Conservation (phyloP, 2,329 filamentous ascomycete genomes). For the Bertia moriformis region DNA sequence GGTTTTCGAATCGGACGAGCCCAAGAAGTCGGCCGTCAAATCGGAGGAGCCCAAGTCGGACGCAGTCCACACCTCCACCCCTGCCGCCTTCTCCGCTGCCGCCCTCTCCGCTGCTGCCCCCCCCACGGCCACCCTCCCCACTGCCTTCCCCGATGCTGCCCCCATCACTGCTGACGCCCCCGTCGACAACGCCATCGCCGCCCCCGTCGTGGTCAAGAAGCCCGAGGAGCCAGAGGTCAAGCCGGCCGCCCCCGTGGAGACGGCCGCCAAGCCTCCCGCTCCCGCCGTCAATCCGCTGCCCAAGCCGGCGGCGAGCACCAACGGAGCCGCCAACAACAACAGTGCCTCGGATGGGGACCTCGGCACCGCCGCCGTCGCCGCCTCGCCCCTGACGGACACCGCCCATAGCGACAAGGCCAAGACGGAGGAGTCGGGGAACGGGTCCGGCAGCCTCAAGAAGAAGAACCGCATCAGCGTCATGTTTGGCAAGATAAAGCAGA, state of each 20-base stretch:
- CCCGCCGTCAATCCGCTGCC: conserved; percentile 3
- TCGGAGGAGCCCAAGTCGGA: no score
- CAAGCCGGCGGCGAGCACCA: conserved; percentile 10
- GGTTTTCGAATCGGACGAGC: no score
- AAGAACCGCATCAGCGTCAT: background rate
- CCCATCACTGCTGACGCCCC: background rate
- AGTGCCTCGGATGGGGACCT: conserved; percentile 2
- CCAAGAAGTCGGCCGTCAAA: no score
- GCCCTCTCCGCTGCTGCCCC: no score
- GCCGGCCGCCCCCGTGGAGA: conserved; percentile 4
- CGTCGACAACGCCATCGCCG: conserved; percentile 1
- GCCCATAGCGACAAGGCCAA: conserved; percentile 3
- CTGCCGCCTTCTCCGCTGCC: no score
- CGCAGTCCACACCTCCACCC: no score
- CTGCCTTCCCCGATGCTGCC: no score
- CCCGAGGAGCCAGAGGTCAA: conserved; percentile 5
- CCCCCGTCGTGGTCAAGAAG: conserved; percentile 4
- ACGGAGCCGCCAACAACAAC: conserved; percentile 8
- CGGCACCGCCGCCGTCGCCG: conserved; percentile 4
- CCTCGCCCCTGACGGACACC: conserved; percentile 3
- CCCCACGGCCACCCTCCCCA: no score
- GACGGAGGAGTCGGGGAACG: conserved; percentile 4
- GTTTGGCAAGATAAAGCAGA: background rate
- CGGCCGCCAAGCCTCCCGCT: conserved; percentile 2
- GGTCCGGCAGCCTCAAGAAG: no score